These are phyloP conservation scores for Penicillium diatomitis DNA, from an alignment of 495 filamentous ascomycete genomes.

Conservation along the genomic window DNA sequence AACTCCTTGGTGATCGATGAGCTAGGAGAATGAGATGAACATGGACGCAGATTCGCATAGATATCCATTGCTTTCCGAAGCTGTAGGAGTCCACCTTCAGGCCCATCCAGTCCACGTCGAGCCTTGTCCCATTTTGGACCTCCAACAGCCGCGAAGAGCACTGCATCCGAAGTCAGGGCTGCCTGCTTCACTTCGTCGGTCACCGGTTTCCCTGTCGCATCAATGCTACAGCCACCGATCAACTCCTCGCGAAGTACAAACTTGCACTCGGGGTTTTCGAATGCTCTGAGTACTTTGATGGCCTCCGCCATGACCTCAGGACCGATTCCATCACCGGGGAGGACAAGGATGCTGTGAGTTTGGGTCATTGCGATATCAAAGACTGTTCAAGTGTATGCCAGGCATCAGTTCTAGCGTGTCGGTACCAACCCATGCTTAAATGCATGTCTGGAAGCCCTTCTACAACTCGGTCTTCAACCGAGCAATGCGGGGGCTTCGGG, in stretches of 20 bases:
- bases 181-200: constrained; percentile 37
- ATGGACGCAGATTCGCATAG: constrained; percentile 43
- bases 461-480: constrained; percentile 17
- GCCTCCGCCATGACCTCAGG: constrained; percentile 47
- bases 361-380: constrained; percentile 6
- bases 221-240: constrained; percentile 40
- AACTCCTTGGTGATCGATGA: constrained; percentile 28
- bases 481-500: constrained; percentile 16
- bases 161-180: constrained; percentile 32
- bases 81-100: constrained; percentile 37
- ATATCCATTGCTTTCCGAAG: constrained; percentile 40
- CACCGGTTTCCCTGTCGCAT: constrained; percentile 35
- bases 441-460: not conserved
- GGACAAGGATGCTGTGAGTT: constrained; percentile 40
- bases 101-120: constrained; percentile 33
- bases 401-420: too few species aligned
- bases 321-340: constrained; percentile 47
- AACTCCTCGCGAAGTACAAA: constrained; percentile 39
- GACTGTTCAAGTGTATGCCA: too few species aligned
- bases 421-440: not conserved
- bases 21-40: constrained; percentile 33
- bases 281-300: constrained; percentile 39
- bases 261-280: constrained; percentile 26
- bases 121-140: constrained; percentile 42
- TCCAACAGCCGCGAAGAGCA: constrained; percentile 42